A percentile compares a stretch with the other conserved stretches of the same genome.
These are phyloP conservation scores for Macrophomina tecta DNA, from an alignment of 2,329 filamentous ascomycete genomes.

Conservation along the genomic window DNA sequence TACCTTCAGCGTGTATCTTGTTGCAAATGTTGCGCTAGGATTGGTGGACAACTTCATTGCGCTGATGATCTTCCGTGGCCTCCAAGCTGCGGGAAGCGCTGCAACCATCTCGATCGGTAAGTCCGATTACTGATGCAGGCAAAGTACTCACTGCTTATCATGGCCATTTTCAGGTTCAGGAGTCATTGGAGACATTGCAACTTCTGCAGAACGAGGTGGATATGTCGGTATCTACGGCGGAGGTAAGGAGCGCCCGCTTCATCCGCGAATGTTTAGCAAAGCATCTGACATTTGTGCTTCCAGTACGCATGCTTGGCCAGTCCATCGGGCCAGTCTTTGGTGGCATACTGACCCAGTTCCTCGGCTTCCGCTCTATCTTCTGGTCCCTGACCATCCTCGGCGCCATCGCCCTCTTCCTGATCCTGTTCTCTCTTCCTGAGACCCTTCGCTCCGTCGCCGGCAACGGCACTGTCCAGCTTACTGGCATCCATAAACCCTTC, in stretches of 20 bases:
- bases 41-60: slow-evolving; percentile 49
- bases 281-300: background rate
- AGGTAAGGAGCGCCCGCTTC: slow-evolving; percentile 20
- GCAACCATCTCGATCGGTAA: slow-evolving; percentile 48
- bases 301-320: slow-evolving; percentile 41
- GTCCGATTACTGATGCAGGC: too few relatives aligned
- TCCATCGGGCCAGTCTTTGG: slow-evolving; percentile 45
- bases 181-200: slow-evolving; percentile 49
- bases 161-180: slow-evolving; percentile 33
- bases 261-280: too few relatives aligned
- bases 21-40: slow-evolving; percentile 55
- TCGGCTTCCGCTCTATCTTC: slow-evolving; percentile 48
- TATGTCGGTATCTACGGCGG: slow-evolving; percentile 49
- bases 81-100: slow-evolving; percentile 47
- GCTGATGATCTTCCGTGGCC: slow-evolving; percentile 41
- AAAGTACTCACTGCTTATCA: too few relatives aligned
- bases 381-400: slow-evolving; percentile 50
- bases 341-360: slow-evolving; percentile 40
- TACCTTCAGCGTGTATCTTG: slow-evolving; percentile 56
- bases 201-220: slow-evolving; percentile 49
- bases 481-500: slow-evolving; percentile 50
- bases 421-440: slow-evolving; percentile 48
- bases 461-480: slow-evolving; percentile 38
- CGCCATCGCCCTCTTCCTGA: slow-evolving; percentile 40
- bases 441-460: slow-evolving; percentile 44